Percentiles rank a stretch among this genome's conserved stretches.
Evolutionary conservation across 108 stramenopile genomes (phyloP).

Genomic region (Nannochloropsis oceanica): DNA sequence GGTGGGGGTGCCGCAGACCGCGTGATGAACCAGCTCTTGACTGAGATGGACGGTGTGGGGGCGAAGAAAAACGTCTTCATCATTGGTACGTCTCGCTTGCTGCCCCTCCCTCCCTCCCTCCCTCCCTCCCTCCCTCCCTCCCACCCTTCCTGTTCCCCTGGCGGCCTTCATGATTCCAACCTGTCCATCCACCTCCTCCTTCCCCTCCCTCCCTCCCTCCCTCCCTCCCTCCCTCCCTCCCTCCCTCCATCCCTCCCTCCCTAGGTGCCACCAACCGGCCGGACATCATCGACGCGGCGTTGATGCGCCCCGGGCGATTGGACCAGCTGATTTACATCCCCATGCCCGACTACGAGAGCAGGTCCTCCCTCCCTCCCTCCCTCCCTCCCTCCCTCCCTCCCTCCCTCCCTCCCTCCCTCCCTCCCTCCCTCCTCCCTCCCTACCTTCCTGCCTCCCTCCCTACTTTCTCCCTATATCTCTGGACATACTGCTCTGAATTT

Average conservation of each 20-base stretch:
- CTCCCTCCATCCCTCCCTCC: not conserved
- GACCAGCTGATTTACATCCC: conserved; percentile 99
- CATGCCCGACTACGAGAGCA: conserved; percentile 95
- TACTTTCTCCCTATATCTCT: too few relatives aligned
- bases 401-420: too few relatives aligned
- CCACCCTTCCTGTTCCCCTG: not conserved
- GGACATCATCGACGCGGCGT: conserved; percentile 98
- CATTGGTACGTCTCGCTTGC: conserved; percentile 97
- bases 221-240: too few relatives aligned
- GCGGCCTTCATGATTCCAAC: not conserved
- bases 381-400: too few relatives aligned
- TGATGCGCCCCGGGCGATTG: conserved; percentile 98
- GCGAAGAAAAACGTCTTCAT: conserved; percentile 99
- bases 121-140: not conserved
- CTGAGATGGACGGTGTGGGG: conserved; percentile 99
- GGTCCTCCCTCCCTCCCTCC: too few relatives aligned
- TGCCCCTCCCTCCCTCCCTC: conserved; percentile 27
- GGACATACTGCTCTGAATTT: too few relatives aligned
- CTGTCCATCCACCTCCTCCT: not conserved
- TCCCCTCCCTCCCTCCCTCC: too few relatives aligned
- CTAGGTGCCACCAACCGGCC: conserved; percentile 43
- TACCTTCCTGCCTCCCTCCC: too few relatives aligned
- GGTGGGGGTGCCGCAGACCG: conserved; percentile 99
- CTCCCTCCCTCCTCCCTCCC: too few relatives aligned
- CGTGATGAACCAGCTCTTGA: conserved; percentile 99